A percentile compares a stretch with the other conserved stretches of the same genome.
Conservation (phyloP, 148 eudicot genomes). For the Agrostemma githago region DNA sequence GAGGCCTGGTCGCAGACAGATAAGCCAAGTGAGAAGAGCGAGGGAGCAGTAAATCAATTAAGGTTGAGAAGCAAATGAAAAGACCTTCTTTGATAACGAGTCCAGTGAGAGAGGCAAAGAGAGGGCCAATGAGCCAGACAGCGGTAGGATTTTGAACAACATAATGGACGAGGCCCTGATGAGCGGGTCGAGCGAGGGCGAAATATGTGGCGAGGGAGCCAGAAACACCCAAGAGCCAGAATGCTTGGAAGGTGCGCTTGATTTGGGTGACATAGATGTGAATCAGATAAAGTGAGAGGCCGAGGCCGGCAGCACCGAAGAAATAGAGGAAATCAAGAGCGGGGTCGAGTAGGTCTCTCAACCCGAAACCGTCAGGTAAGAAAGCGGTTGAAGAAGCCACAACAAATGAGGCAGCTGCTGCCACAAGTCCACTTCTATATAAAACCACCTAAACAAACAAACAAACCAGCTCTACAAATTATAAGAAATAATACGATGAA, state of each 20-base stretch:
- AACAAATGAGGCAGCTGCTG: conserved; percentile 71
- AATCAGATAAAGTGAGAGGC: conserved; percentile 63
- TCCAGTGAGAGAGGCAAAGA: conserved; percentile 86
- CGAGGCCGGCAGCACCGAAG: conserved; percentile 72
- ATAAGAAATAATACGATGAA: background rate
- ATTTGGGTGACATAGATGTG: conserved; percentile 82
- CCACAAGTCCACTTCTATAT: conserved; percentile 80
- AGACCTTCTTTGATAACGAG: conserved; percentile 91
- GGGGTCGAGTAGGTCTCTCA: conserved; percentile 19
- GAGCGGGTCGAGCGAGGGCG: conserved; percentile 60
- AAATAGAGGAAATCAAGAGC: conserved; percentile 47
- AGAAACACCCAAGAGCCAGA: conserved; percentile 59
- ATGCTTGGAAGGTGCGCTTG: conserved; percentile 74
- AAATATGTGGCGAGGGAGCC: conserved; percentile 63
- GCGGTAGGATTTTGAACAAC: conserved; percentile 62
- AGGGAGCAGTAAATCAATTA: background rate
- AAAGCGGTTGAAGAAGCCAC: conserved; percentile 57
- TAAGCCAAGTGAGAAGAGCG: background rate
- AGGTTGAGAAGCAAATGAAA: background rate
- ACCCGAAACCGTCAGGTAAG: conserved; percentile 26
- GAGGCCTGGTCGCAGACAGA: conserved; percentile 46
- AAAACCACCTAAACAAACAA: conserved; percentile 43
- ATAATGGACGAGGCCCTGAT: conserved; percentile 51
- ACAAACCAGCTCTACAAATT: background rate
- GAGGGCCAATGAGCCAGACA: conserved; percentile 84